Conservation (phyloP, 148 eudicot genomes). For the Pouteria glomerata region DNA sequence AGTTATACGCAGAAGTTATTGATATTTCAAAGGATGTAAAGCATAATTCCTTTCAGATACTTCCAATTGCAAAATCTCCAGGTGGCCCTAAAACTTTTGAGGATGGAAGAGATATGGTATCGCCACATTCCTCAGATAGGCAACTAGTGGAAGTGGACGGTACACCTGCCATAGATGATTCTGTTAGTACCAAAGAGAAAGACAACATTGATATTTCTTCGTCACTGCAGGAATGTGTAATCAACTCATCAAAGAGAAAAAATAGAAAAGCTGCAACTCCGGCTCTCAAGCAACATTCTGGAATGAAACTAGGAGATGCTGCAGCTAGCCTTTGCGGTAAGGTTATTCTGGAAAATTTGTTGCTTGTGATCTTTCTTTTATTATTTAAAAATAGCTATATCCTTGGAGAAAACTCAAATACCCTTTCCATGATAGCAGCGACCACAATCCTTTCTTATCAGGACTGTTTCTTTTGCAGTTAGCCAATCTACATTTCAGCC, state of each 20-base stretch:
- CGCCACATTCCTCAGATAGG: not conserved
- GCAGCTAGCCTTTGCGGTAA: slow-evolving; percentile 6
- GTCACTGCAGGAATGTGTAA: not conserved
- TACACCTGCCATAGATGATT: not conserved
- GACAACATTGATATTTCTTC: not conserved
- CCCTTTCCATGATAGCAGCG: too few species aligned
- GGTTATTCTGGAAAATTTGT: not conserved
- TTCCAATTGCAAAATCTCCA: not conserved
- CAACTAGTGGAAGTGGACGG: not conserved
- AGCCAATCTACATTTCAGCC: not conserved
- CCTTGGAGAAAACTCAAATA: not conserved
- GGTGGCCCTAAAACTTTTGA: not conserved
- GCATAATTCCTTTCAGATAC: not conserved
- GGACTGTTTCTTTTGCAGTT: not conserved
- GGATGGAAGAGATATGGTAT: not conserved
- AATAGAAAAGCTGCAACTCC: not conserved
- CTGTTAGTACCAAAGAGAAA: not conserved
- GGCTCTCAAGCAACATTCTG: not conserved
- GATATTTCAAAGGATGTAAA: not conserved
- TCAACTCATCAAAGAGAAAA: not conserved
- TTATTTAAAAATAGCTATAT: not conserved
- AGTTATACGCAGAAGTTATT: slow-evolving; percentile 6
- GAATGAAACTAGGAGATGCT: not conserved
- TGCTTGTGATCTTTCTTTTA: not conserved
- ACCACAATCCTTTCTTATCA: not conserved